Base-by-base conservation (phyloP, 108 stramenopile species). In the Pelagomonas calceolata region DNA sequence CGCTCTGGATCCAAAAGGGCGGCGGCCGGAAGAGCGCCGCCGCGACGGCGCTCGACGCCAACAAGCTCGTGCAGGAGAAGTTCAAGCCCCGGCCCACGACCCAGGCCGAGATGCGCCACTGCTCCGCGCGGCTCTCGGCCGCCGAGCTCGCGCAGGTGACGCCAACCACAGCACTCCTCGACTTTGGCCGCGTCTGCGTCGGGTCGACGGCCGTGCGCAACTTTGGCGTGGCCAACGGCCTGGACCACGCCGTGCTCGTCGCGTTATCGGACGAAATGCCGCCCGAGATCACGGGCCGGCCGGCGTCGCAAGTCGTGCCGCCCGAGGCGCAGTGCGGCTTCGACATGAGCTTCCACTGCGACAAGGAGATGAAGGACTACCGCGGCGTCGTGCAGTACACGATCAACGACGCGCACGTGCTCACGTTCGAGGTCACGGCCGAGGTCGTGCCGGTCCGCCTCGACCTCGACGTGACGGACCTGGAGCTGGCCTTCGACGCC, bases 31-130 rank as follows among this genome's bases (percentile, higher is more conserved):
- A 34, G 63, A 18, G 0, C 45, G 68, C 29, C 35, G 21, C 67
- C 29, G 14, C n/a, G 71, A 64, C 39, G 72, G 33, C 30, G 32
- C 34, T 74, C 37, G 81, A 85, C 77, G 82, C 78, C 66, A 81
- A 85, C 46, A 71, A 75, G 63, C 79, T 85, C 32, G 79, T 85
- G 64, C 34, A 34, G 63, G 76, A 79, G 63, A 86, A 86, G 66
- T 85, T 77, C 82, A 79, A 81, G 43, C 63, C 70, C 34, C 36
- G 34, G 35, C 86, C 85, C 5, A 66, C 81, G 31, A 85, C 85
- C 18, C 85, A 86, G 68, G 82, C 83, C 17, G 85, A 86, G 63
- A 63, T 74, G 10, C 43, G 75, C 17, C 84, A 86, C 76, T 86
- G 85, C 43, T 36, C 76, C 9, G 34, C 44, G 35, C 64, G 78